These are phyloP conservation scores for Penicillium chermesinum DNA, from an alignment of 495 filamentous ascomycete genomes.

Conservation along the genomic window DNA sequence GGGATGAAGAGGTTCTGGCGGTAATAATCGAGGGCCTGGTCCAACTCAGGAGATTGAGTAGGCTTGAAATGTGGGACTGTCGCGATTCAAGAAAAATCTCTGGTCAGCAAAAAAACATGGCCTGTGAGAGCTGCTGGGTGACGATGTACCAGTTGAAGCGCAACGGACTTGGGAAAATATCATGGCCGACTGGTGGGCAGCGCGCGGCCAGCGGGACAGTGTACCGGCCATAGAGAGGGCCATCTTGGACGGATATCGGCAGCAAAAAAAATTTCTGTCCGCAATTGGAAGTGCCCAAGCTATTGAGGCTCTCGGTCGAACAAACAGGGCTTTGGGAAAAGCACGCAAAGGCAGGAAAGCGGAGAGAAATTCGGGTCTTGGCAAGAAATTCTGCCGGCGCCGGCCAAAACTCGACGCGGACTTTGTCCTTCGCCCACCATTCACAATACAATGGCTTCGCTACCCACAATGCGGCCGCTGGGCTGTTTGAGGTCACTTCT, in stretches of 20 bases:
- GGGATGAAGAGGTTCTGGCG: constrained; percentile 63
- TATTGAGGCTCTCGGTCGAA: neutral
- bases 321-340: constrained; percentile 5
- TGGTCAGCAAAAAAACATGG: neutral
- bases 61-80: constrained; percentile 44
- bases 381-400: constrained; percentile 41
- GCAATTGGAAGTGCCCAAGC: constrained; percentile 29
- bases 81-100: constrained; percentile 16
- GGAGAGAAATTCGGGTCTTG: constrained; percentile 28
- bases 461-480: constrained; percentile 58
- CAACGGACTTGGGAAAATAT: constrained; percentile 30
- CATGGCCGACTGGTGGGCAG: constrained; percentile 30
- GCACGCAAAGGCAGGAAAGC: constrained; percentile 8
- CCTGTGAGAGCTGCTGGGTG: neutral
- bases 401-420: constrained; percentile 30
- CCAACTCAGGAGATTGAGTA: constrained; percentile 49
- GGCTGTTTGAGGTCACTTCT: constrained; percentile 58
- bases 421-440: constrained; percentile 20
- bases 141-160: constrained; percentile 28
- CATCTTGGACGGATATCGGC: neutral
- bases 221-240: neutral
- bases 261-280: neutral
- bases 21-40: constrained; percentile 48
- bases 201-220: constrained; percentile 22
- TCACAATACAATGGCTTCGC: constrained; percentile 51